Evolutionary conservation across 495 filamentous ascomycete genomes (phyloP).

Genomic region (Penicillium longicatenatum): DNA sequence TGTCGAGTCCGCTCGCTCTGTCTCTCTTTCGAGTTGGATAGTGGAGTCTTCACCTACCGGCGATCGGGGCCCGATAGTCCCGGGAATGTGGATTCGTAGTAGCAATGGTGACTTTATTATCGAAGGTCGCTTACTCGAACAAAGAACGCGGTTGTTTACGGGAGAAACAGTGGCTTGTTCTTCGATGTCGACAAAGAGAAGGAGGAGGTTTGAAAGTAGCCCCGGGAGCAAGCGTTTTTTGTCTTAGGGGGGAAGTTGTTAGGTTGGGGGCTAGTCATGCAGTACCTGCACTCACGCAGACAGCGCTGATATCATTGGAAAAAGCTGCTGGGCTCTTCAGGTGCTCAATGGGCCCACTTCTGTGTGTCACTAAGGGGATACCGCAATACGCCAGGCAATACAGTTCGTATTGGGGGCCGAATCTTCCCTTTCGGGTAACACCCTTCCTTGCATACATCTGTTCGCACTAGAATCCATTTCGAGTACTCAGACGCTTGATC

Average conservation of each 20-base stretch:
- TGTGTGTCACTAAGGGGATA: neutral
- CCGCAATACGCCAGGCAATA: neutral
- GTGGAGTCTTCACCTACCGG: neutral
- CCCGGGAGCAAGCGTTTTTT: slow-evolving; percentile 1
- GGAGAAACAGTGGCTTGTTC: neutral
- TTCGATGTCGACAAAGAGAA: neutral
- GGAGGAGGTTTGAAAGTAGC: neutral
- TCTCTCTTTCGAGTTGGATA: neutral
- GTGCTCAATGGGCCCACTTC: neutral
- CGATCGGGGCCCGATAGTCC: neutral
- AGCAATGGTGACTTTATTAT: neutral
- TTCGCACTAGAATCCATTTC: neutral
- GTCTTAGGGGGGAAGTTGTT: neutral
- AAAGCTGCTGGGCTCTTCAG: neutral
- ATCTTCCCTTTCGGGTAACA: neutral
- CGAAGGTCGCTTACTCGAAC: neutral
- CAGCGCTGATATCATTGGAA: slow-evolving; percentile 1
- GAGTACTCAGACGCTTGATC: neutral
- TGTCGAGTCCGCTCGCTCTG: neutral
- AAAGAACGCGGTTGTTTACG: neutral
- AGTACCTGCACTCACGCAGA: neutral
- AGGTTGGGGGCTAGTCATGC: neutral
- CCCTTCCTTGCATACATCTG: neutral
- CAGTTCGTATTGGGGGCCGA: neutral
- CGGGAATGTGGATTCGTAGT: neutral